Percentiles rank a stretch among this genome's conserved stretches.
These are phyloP conservation scores for Phytopythium ostracodes DNA, from an alignment of 352 stramenopile genomes.

Conservation along the genomic window DNA sequence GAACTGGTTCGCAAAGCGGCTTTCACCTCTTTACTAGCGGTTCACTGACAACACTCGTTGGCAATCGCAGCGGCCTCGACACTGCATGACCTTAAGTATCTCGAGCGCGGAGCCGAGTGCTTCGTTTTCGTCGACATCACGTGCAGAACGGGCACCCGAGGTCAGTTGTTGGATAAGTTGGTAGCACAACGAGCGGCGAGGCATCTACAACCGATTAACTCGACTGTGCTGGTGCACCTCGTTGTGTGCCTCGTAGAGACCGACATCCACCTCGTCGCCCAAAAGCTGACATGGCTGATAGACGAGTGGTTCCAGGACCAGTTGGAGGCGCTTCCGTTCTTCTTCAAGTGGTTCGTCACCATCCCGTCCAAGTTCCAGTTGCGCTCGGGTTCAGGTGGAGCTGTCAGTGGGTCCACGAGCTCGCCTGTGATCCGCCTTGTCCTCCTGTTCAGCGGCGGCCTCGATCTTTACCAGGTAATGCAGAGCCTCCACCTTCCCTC, in stretches of 20 bases:
- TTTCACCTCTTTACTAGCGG: background rate
- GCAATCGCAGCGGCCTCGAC: conserved; percentile 39
- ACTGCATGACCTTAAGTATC: conserved; percentile 69
- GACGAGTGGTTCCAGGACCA: conserved; percentile 52
- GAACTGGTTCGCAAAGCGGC: background rate
- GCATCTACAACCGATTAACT: background rate
- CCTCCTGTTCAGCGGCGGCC: conserved; percentile 51
- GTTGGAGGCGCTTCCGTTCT: conserved; percentile 49
- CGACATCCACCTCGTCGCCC: conserved; percentile 35
- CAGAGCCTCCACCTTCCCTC: conserved; percentile 40
- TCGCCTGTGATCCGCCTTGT: conserved; percentile 53
- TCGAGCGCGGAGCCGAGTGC: conserved; percentile 63
- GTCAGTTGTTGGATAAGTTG: conserved; percentile 16
- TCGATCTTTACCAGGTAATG: conserved; percentile 67
- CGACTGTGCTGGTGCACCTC: background rate
- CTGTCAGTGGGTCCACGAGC: conserved; percentile 9
- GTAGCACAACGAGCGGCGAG: background rate
- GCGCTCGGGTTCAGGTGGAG: conserved; percentile 20
- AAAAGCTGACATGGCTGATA: conserved; percentile 51
- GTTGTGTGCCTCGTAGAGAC: conserved; percentile 24
- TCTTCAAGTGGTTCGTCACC: conserved; percentile 65
- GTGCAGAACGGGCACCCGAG: conserved; percentile 46
- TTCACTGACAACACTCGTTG: background rate
- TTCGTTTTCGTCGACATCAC: conserved; percentile 62
- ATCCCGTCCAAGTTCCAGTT: conserved; percentile 49